Evolutionary conservation across 192 early-diverging fungal genomes (phyloP), one percentile per base, ranked within the genome.

Genomic region (Lobosporangium transversale): DNA sequence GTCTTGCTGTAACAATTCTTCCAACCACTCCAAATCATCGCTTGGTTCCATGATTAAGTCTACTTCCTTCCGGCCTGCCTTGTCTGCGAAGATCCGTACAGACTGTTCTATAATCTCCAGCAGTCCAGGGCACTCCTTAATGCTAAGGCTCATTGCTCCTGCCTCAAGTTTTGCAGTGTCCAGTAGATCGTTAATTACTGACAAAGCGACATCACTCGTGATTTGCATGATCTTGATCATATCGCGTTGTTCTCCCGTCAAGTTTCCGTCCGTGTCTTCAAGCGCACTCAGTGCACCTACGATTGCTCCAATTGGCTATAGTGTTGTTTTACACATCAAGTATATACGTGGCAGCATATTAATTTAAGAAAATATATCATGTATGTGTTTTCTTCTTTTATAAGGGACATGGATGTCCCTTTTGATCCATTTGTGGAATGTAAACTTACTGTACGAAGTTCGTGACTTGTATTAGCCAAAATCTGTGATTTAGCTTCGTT

Each of bases 31-130:
- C 5, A 80, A 56, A 33, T 86, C 68, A 26, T 86, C 75, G 35
- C 66, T 65, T 0, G 83, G 81, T 24, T 87, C 88, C 44, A 86
- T 80, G 20, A 79, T 69, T 49, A 88, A 53, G 61, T 81, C 81
- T 12, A 82, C 71, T 20, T 75, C 74, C 36, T 80, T 67, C 14
- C 66, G 52, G 4, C 69, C 68, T 14, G 74, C 74, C 48, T 68
- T 82, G 50, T 78, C 75, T 1, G 78, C 56, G 52, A 74, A 70
- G 20, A 86, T 73, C 2, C 79, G 56, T 7, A 86, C 70, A 1
- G 67, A 67, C 40, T 85, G 66, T 31, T 70, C 71, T 20, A 85
- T 50, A 2, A 67, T 68, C 26, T 85, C 83, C 7, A 66, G 53
- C 9, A 87, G 40, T 40, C 62, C 80, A 12, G 75, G 66, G 21